phyloP scores from a whole-genome alignment of 768 basidiomycete genomes.

The Lactarius indigo region DNA sequence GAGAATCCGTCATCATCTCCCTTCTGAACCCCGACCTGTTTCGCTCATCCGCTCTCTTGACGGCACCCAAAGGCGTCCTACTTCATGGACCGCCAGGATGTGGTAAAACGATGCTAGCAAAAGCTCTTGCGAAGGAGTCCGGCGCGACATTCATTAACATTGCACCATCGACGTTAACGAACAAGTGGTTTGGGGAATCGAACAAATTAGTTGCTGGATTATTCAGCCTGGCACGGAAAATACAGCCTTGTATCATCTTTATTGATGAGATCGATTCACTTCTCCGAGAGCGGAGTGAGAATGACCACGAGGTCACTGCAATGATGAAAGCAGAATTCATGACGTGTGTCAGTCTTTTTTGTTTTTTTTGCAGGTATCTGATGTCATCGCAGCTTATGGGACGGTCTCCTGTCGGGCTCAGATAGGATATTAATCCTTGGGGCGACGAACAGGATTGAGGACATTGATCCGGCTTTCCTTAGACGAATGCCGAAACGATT shows the following conservation, averaged over 20 bases:
- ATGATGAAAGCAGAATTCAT: slow-evolving; percentile 99
- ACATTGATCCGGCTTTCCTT: slow-evolving; percentile 82
- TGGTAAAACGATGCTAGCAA: slow-evolving; percentile 98
- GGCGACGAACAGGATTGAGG: slow-evolving; percentile 92
- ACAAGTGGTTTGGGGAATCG: slow-evolving; percentile 84
- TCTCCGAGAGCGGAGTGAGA: slow-evolving; percentile 77
- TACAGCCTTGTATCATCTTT: slow-evolving; percentile 95
- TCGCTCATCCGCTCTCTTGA: slow-evolving; percentile 74
- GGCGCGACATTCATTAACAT: slow-evolving; percentile 97
- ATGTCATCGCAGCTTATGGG: slow-evolving; percentile 69
- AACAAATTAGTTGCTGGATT: slow-evolving; percentile 95
- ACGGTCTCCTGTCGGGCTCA: slow-evolving; percentile 77
- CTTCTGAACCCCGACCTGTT: slow-evolving; percentile 89
- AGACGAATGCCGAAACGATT: slow-evolving; percentile 98
- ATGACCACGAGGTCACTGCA: slow-evolving; percentile 95
- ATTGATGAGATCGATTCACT: slow-evolving; percentile 99
- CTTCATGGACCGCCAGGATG: slow-evolving; percentile 97
- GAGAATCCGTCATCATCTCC: slow-evolving; percentile 95
- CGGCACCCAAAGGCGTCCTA: slow-evolving; percentile 93
- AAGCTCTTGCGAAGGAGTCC: slow-evolving; percentile 95
- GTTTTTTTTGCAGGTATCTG: slow-evolving; percentile 7
- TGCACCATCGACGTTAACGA: slow-evolving; percentile 66
- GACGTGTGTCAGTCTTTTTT: slow-evolving; percentile 53
- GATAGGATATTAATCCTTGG: slow-evolving; percentile 89
- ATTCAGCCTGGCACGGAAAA: slow-evolving; percentile 90